A percentile compares a stretch with the other conserved stretches of the same genome.
Evolutionary conservation across 1,139 yeast genomes (phyloP).

Genomic region (Insectozyma bohioensis): DNA sequence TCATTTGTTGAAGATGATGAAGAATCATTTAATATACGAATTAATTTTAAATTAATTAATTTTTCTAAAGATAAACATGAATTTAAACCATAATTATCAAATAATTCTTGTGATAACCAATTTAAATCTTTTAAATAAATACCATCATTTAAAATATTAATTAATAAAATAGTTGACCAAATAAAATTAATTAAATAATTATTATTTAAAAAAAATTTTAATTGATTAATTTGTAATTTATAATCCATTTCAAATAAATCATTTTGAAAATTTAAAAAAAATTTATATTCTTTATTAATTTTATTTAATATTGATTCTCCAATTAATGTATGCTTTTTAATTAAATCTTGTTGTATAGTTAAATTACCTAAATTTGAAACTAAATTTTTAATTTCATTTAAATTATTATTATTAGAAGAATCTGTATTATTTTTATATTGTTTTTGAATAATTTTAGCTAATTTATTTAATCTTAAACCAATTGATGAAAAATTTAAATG

Average conservation of each 20-base stretch:
- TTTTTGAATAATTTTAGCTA: conserved; percentile 70
- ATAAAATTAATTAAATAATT: conserved; percentile 38
- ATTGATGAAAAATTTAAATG: conserved; percentile 78
- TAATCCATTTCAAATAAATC: conserved; percentile 63
- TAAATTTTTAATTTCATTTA: conserved; percentile 67
- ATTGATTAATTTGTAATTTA: conserved; percentile 46
- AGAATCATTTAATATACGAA: conserved; percentile 24
- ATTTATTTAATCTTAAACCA: conserved; percentile 67
- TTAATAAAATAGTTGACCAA: conserved; percentile 50
- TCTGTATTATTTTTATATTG: conserved; percentile 48
- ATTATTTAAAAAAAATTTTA: conserved; percentile 48
- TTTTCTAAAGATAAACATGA: conserved; percentile 33
- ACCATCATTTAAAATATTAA: conserved; percentile 65
- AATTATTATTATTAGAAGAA: conserved; percentile 40
- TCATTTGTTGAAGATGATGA: conserved; percentile 18
- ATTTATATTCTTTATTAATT: conserved; percentile 45
- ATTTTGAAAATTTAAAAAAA: conserved; percentile 69
- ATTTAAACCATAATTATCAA: conserved; percentile 60
- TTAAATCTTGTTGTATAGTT: conserved; percentile 64
- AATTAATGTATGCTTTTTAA: conserved; percentile 73
- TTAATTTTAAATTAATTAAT: conserved; percentile 24
- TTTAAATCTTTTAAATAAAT: conserved; percentile 59
- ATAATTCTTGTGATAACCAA: conserved; percentile 45
- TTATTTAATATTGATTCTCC: conserved; percentile 65
- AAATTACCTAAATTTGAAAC: conserved; percentile 70